Conservation (phyloP, 2,329 filamentous ascomycete species). For the Fusarium subtropicale region DNA sequence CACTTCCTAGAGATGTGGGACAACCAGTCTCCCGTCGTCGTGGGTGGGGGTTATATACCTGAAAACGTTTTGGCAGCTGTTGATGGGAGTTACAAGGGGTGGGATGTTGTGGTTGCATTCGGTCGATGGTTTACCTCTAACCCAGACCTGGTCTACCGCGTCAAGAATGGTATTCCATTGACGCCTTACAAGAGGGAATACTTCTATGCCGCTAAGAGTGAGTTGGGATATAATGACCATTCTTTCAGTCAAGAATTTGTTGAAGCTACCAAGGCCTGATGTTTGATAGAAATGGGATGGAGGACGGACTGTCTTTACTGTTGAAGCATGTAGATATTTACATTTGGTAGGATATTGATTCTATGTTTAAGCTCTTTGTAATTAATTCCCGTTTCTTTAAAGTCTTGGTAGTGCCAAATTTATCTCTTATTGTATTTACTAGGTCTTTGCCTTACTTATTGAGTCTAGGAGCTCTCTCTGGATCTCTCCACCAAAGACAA, state of each 20-base stretch:
- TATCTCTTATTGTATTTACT: background rate
- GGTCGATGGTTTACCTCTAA: constrained; percentile 53
- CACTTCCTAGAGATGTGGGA: constrained; percentile 51
- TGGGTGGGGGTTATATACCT: constrained; percentile 50
- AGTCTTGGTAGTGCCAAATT: background rate
- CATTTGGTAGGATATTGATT: background rate
- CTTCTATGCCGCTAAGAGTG: constrained; percentile 53
- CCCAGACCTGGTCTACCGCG: constrained; percentile 54
- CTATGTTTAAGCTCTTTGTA: background rate
- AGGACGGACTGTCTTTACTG: background rate
- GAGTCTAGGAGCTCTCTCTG: constrained; percentile 49
- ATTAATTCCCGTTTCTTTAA: background rate
- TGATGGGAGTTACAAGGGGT: constrained; percentile 44
- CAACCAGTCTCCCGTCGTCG: constrained; percentile 48
- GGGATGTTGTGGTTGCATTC: constrained; percentile 48
- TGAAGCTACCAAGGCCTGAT: background rate
- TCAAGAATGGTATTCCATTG: constrained; percentile 53
- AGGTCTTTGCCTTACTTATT: constrained; percentile 47
- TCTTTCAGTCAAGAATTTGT: constrained; percentile 44
- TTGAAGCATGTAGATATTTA: too few species aligned
- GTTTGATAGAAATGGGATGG: too few species aligned
- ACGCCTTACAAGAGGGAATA: constrained; percentile 53
- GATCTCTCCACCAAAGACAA: constrained; percentile 54
- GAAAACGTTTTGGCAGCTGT: constrained; percentile 41
- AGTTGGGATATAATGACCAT: constrained; percentile 49